Base-by-base conservation (phyloP, 2,329 filamentous ascomycete genomes). In the Aquanectria penicillioides region DNA sequence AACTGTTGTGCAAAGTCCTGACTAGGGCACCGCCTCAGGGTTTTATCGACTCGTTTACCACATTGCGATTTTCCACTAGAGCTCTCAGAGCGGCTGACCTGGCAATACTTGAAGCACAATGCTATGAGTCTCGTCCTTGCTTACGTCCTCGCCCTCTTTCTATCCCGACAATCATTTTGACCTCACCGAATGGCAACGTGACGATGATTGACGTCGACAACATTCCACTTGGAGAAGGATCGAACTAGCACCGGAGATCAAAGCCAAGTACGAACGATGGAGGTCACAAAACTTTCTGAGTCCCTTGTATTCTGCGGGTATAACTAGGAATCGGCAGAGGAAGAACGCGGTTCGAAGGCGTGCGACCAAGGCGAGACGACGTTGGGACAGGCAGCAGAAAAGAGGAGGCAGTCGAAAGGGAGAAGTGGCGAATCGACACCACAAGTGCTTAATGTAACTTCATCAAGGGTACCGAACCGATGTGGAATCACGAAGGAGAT, bases 81-180 rank as follows among this genome's bases (percentile, higher is more conserved):
- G 4, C 38, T n/a, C 20, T 7, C 20, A 23, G 8, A n/a, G n/a
- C n/a, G n/a, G n/a, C n/a, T n/a, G n/a, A n/a, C n/a, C n/a, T n/a
- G n/a, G n/a, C n/a, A n/a, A n/a, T n/a, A n/a, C n/a, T n/a, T n/a
- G n/a, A n/a, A n/a, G n/a, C n/a, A n/a, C n/a, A n/a, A n/a, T n/a
- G n/a, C n/a, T n/a, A n/a, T n/a, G n/a, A n/a, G n/a, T 5, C 33
- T 18, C n/a, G 2, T 8, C 22, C 18, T 23, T 20, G 6, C 7
- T 13, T 13, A 13, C 36, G n/a, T 2, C 15, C 23, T 5, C 6
- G 22, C 12, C 37, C 20, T 25, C 28, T 7, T 44, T 4, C 40
- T 4, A 20, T 43, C n/a, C 52, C 51, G 20, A 33, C 10, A 18
- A 60, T 66, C 53, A 44, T 62, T 4, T 18, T 66, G 13, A 62